These are phyloP conservation scores for Raffaelea albimanens DNA, from an alignment of 2,329 filamentous ascomycete genomes.

Conservation along the genomic window DNA sequence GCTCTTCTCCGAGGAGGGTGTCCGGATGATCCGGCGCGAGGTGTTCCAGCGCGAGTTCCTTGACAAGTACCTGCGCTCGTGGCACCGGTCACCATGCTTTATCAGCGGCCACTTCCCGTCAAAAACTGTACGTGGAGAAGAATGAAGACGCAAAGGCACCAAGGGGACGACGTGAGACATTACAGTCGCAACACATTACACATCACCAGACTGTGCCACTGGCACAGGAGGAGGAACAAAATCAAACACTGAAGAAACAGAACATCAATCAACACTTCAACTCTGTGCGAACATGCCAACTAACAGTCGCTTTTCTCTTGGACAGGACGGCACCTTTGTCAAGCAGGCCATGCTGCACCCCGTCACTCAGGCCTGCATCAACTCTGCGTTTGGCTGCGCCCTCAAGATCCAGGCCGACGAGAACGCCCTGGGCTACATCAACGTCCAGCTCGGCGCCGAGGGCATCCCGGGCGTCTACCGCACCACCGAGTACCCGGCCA, in stretches of 20 bases:
- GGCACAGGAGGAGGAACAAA: too few relatives aligned
- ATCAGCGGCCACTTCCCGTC: slow-evolving; percentile 10
- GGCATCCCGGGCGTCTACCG: slow-evolving; percentile 10
- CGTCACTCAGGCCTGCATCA: slow-evolving; percentile 5
- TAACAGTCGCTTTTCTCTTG: not conserved
- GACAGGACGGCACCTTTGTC: slow-evolving; percentile 6
- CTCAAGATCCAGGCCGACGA: slow-evolving; percentile 7
- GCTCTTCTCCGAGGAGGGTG: slow-evolving; percentile 11
- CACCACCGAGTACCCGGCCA: slow-evolving; percentile 5
- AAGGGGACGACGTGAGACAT: too few relatives aligned
- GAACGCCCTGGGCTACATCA: slow-evolving; percentile 12
- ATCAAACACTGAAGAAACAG: too few relatives aligned
- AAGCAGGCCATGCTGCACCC: slow-evolving; percentile 7
- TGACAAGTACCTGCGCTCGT: slow-evolving; percentile 11
- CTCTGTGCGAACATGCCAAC: not conserved
- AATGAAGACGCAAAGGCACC: not conserved
- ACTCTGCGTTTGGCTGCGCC: slow-evolving; percentile 6
- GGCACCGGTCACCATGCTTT: slow-evolving; percentile 10
- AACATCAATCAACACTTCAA: too few relatives aligned
- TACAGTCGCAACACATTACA: too few relatives aligned
- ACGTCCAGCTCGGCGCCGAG: slow-evolving; percentile 10
- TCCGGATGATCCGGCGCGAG: slow-evolving; percentile 12
- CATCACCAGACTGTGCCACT: too few relatives aligned
- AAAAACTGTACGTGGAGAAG: slow-evolving; percentile 2
- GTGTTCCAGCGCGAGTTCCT: slow-evolving; percentile 11